Percentiles rank a stretch among this genome's conserved stretches.
Evolutionary conservation across 2,329 filamentous ascomycete species (phyloP).

Genomic region (Pseudohalonectria lignicola): DNA sequence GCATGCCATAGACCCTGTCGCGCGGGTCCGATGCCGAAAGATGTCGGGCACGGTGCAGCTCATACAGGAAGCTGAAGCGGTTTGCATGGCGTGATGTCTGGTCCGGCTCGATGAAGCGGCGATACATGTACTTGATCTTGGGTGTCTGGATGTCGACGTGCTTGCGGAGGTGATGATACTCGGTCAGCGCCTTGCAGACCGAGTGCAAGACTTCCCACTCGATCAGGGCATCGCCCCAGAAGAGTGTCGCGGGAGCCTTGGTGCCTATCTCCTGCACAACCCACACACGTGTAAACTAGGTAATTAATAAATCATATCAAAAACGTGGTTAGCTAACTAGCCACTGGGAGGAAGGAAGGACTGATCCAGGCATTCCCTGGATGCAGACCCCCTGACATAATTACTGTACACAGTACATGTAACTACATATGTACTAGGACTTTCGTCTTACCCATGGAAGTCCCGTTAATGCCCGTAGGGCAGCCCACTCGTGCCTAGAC

Average conservation of each 20-base stretch:
- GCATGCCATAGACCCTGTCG: constrained; percentile 3
- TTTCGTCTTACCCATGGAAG: background rate
- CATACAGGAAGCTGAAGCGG: constrained; percentile 5
- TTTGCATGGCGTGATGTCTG: constrained; percentile 4
- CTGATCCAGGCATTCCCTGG: background rate
- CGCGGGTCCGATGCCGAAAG: background rate
- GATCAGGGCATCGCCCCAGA: constrained; percentile 4
- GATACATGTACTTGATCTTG: constrained; percentile 2
- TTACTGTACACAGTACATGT: too few species aligned
- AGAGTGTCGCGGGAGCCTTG: constrained; percentile 1
- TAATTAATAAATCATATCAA: background rate
- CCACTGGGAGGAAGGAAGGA: background rate
- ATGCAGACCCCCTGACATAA: background rate
- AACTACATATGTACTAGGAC: too few species aligned
- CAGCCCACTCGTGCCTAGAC: background rate
- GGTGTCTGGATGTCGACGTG: constrained; percentile 1
- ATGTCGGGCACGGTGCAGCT: constrained; percentile 4
- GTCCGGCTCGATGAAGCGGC: constrained; percentile 3
- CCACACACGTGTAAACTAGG: constrained; percentile 2
- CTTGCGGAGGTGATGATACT: constrained; percentile 3
- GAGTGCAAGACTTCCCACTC: constrained; percentile 1
- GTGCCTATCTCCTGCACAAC: constrained; percentile 5
- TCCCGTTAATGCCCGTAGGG: background rate
- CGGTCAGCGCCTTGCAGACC: constrained; percentile 2
- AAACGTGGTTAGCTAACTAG: background rate